Conservation (phyloP, 192 early-diverging fungal genomes). For the Coemansia sp. region DNA sequence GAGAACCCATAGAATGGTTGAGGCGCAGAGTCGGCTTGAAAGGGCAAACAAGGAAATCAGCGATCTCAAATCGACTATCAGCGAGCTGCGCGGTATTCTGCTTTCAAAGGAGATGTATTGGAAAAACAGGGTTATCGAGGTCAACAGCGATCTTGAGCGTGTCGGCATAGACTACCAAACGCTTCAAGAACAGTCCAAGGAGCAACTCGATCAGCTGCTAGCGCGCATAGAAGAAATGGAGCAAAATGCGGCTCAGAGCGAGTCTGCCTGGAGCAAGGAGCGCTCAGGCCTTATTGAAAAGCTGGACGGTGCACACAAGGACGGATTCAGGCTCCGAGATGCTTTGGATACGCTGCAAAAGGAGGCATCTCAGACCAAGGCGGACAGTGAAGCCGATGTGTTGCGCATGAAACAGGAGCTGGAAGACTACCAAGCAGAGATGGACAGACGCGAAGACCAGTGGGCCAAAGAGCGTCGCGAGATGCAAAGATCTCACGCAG, state of each 20-base stretch:
- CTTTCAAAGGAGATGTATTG: constrained; percentile 47
- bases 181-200: constrained; percentile 22
- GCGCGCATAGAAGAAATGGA: constrained; percentile 11
- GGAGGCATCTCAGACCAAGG: constrained; percentile 28
- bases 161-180: constrained; percentile 46
- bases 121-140: constrained; percentile 37
- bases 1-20: constrained; percentile 26
- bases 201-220: constrained; percentile 18
- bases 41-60: constrained; percentile 27
- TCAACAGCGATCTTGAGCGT: constrained; percentile 35
- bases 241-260: constrained; percentile 20
- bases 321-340: constrained; percentile 47
- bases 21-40: constrained; percentile 40
- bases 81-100: constrained; percentile 50
- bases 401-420: constrained; percentile 29
- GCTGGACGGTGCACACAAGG: constrained; percentile 52
- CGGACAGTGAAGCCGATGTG: constrained; percentile 39
- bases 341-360: constrained; percentile 33
- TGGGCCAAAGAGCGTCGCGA: constrained; percentile 38
- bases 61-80: constrained; percentile 34
- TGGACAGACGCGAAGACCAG: constrained; percentile 2
- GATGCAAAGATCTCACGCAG: constrained; percentile 22
- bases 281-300: constrained; percentile 37
- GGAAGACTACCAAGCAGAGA: constrained; percentile 13
- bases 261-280: constrained; percentile 38